Evolutionary conservation across 164 flowering plant genomes (phyloP), one percentile per base, ranked within the genome.

Genomic region (Annona cherimola): DNA sequence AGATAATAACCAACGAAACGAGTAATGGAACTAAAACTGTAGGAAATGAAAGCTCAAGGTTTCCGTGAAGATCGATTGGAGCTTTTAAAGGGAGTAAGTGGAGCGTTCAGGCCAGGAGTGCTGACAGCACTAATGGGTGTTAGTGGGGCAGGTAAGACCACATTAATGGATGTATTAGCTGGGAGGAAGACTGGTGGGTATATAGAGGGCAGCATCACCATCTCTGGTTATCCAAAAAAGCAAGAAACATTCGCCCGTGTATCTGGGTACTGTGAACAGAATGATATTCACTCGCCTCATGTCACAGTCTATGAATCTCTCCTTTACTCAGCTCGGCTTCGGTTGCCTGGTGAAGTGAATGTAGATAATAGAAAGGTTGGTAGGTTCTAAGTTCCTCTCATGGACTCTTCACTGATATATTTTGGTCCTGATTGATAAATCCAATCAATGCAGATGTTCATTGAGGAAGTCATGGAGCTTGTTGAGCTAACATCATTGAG

Each of bases 91-190:
- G 81, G 80, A 55, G 76, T 86, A 3, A 84, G 81, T 71, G 89
- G 89, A 59, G 76, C 82, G 16, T 84, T 86, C 63, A 83, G 80
- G 75, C 89, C 89, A 0, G 87, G 87, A 39, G 81, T 84, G 3
- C 86, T 85, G 12, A 85, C 86, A 42, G 88, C 88, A 20, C 75
- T 86, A 43, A 83, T 86, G 86, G 89, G 89, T 70, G 83, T 81
- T 18, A 86, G 86, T 74, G 89, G 89, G 12, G 89, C 89, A 61
- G 89, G 89, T n/a, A 86, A 86, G 68, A 86, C 87, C 2, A 84
- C 87, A 35, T 78, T 86, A 5, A 71, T 86, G 76, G 89, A 86
- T 62, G 87, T 86, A 42, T 74, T 86, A 65, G 83, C 89, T 0
- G 89, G 89, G 59, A 76, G 89, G 43, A 86, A 86, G 76, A 86